A percentile compares a stretch with the other conserved stretches of the same genome.
Conservation (phyloP, 78 protist species). For the Tieghemostelium lacteum region DNA sequence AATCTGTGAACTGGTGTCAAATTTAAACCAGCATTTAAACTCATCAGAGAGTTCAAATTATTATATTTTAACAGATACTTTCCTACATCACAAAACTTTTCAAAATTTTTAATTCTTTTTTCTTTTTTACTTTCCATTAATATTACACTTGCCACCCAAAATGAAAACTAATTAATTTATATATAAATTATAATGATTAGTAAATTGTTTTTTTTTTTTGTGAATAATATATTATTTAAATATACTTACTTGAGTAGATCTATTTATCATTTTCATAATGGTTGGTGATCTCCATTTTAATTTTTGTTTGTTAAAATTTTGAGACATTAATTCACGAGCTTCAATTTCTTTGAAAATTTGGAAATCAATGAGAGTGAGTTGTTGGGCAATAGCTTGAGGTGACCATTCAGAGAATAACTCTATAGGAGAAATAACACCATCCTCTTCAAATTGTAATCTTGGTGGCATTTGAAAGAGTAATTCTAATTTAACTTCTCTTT, state of each 20-base stretch:
- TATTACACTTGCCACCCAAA: slow-evolving; percentile 61
- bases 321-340: slow-evolving; percentile 62
- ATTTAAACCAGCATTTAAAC: slow-evolving; percentile 78
- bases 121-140: slow-evolving; percentile 68
- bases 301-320: slow-evolving; percentile 77
- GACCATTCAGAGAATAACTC: slow-evolving; percentile 71
- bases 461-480: slow-evolving; percentile 73
- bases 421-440: slow-evolving; percentile 52
- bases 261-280: slow-evolving; percentile 53
- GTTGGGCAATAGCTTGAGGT: slow-evolving; percentile 62
- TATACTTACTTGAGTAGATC: slow-evolving; percentile 64
- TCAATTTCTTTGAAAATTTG: slow-evolving; percentile 58
- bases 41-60: slow-evolving; percentile 78
- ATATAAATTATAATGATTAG: not conserved
- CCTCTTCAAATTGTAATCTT: slow-evolving; percentile 61
- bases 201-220: not conserved
- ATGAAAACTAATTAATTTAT: slow-evolving; percentile 24
- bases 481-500: slow-evolving; percentile 65
- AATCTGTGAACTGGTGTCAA: slow-evolving; percentile 72
- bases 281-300: slow-evolving; percentile 62
- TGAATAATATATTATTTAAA: not conserved
- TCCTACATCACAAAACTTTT: slow-evolving; percentile 66
- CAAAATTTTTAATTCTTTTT: slow-evolving; percentile 54
- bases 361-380: slow-evolving; percentile 54
- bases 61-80: slow-evolving; percentile 44